phyloP scores from a whole-genome alignment of 306 rosid species.

The Inga laurina region DNA sequence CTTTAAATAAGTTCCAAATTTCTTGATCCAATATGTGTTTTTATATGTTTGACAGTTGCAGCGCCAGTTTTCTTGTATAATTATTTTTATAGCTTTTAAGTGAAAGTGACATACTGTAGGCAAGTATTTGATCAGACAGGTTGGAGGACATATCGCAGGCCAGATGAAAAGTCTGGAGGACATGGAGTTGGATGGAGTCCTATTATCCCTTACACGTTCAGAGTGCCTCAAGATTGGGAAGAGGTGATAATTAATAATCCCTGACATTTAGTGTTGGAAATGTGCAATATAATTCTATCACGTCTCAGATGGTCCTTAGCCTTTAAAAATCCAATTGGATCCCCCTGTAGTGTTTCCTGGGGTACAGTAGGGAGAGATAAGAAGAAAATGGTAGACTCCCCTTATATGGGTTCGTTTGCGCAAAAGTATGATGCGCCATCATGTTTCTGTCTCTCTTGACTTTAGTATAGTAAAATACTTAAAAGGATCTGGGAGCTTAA shows the following conservation, averaged over 20 bases:
- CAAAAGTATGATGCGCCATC: neutral
- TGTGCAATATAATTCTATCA: conserved; percentile 9
- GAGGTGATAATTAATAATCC: conserved; percentile 58
- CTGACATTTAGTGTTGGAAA: conserved; percentile 9
- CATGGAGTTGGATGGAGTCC: conserved; percentile 99
- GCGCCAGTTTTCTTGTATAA: neutral
- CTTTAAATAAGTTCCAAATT: neutral
- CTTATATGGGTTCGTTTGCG: neutral
- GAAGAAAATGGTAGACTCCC: neutral
- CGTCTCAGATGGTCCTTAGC: conserved; percentile 14
- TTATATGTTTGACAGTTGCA: neutral
- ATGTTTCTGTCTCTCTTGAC: neutral
- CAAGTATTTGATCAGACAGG: conserved; percentile 86
- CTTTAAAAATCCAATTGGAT: neutral
- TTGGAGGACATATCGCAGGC: conserved; percentile 99
- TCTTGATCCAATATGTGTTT: conserved; percentile 17
- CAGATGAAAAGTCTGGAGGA: conserved; percentile 98
- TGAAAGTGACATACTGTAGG: conserved; percentile 32
- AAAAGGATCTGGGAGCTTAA: neutral
- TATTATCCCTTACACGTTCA: conserved; percentile 82
- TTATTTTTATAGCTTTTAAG: conserved; percentile 26
- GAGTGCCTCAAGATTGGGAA: conserved; percentile 91
- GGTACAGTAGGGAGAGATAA: neutral
- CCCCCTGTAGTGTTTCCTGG: neutral
- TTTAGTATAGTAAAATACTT: neutral